phyloP scores from a whole-genome alignment of 2,329 filamentous ascomycete genomes.

The Leptographium wingfieldii region DNA sequence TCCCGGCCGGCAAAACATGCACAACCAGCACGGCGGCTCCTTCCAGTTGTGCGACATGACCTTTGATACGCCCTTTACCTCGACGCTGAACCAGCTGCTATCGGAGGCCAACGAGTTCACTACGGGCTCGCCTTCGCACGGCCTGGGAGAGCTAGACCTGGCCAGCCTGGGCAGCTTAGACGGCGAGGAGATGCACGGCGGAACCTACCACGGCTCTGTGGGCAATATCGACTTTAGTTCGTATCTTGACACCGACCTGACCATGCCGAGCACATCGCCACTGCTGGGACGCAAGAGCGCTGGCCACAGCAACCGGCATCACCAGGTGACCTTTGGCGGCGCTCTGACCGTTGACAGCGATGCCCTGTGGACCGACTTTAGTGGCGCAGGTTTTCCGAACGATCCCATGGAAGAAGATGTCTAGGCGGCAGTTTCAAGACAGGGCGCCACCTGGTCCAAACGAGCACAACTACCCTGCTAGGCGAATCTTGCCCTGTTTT shows the following conservation, averaged over 20 bases:
- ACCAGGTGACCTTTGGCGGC: conserved; percentile 14
- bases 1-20: conserved; percentile 13
- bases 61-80: conserved; percentile 46
- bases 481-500: not conserved
- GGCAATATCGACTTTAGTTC: conserved; percentile 33
- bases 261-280: conserved; percentile 37
- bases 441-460: too few relatives aligned
- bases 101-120: conserved; percentile 39
- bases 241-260: conserved; percentile 33
- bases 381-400: conserved; percentile 3
- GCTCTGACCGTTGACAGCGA: conserved; percentile 12
- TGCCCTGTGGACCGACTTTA: conserved; percentile 14
- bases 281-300: conserved; percentile 13
- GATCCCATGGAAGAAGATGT: not conserved
- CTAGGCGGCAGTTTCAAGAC: not conserved
- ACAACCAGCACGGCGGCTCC: conserved; percentile 14
- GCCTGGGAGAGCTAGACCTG: conserved; percentile 31
- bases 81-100: conserved; percentile 51
- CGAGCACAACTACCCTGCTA: not conserved
- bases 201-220: conserved; percentile 12
- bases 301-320: not conserved
- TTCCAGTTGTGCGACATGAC: conserved; percentile 21
- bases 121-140: conserved; percentile 23
- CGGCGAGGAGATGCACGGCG: conserved; percentile 18
- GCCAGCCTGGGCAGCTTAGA: conserved; percentile 26